Conservation (phyloP, 495 filamentous ascomycete genomes). For the Alectoria sarmentosa region DNA sequence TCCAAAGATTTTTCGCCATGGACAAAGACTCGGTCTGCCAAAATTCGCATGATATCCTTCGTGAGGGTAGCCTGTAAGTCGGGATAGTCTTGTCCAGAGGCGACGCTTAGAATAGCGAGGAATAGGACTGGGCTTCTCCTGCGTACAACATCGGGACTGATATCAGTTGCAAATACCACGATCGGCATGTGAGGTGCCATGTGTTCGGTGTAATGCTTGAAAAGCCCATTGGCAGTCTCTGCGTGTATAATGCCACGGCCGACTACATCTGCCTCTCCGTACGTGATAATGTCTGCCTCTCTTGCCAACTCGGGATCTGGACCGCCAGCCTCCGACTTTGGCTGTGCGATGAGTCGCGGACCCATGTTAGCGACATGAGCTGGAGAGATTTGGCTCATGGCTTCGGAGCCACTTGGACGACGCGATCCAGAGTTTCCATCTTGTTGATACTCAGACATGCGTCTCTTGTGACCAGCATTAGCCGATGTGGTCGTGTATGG, state of each 20-base stretch:
- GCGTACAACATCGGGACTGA: conserved; percentile 59
- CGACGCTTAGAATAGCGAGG: conserved; percentile 65
- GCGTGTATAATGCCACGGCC: conserved; percentile 61
- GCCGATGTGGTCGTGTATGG: conserved; percentile 12
- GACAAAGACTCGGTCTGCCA: conserved; percentile 68
- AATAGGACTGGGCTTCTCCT: conserved; percentile 71
- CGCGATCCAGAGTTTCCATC: not conserved
- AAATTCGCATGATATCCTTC: conserved; percentile 61
- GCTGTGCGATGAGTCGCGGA: not conserved
- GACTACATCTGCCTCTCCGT: conserved; percentile 50
- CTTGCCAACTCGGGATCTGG: not conserved
- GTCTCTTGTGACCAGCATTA: conserved; percentile 13
- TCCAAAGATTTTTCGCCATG: conserved; percentile 80
- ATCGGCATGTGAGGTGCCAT: conserved; percentile 70
- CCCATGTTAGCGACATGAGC: conserved; percentile 13
- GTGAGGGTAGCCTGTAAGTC: conserved; percentile 53
- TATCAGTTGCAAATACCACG: conserved; percentile 65
- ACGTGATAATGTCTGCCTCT: not conserved
- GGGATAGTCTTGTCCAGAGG: conserved; percentile 56
- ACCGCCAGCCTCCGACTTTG: not conserved
- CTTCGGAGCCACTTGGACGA: not conserved
- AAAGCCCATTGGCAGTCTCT: conserved; percentile 55
- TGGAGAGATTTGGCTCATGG: conserved; percentile 6
- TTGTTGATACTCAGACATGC: conserved; percentile 16
- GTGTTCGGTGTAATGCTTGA: conserved; percentile 58